Evolutionary conservation across 495 filamentous ascomycete species (phyloP).

Genomic region (Neurospora pannonica): DNA sequence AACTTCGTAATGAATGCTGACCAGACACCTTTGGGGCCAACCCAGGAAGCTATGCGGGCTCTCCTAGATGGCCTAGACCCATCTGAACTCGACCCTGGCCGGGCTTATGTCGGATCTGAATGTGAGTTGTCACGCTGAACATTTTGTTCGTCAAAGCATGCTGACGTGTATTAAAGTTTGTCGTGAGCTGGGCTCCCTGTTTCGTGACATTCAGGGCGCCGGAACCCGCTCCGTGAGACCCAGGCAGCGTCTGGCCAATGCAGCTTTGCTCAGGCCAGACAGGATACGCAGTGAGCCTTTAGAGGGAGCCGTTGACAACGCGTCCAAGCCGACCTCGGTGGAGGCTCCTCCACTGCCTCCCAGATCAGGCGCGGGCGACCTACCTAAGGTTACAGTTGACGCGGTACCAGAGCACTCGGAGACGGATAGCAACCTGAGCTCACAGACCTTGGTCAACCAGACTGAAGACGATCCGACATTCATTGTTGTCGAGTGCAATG

Average conservation of each 20-base stretch:
- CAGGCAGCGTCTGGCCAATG: constrained; percentile 68
- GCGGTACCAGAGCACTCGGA: constrained; percentile 14
- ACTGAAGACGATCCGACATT: constrained; percentile 15
- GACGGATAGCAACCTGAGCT: constrained; percentile 28
- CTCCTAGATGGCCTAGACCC: constrained; percentile 53
- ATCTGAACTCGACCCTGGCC: constrained; percentile 25
- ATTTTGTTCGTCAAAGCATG: neutral
- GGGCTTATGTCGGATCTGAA: constrained; percentile 33
- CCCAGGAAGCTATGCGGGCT: constrained; percentile 45
- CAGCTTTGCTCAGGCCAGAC: constrained; percentile 42
- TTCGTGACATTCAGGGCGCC: constrained; percentile 57
- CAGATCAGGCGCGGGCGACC: constrained; percentile 6
- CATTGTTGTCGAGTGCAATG: constrained; percentile 4
- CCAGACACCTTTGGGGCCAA: constrained; percentile 49
- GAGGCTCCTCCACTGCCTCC: constrained; percentile 21
- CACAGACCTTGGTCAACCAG: constrained; percentile 36
- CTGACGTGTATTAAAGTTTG: constrained; percentile 43
- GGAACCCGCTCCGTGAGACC: constrained; percentile 49
- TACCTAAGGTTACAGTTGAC: constrained; percentile 10
- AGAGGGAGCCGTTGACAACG: neutral
- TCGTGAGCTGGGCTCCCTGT: constrained; percentile 61
- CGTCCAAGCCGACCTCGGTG: neutral
- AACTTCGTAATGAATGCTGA: constrained; percentile 71
- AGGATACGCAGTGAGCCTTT: constrained; percentile 8
- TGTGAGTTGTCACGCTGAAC: constrained; percentile 43